Percentiles rank a stretch among this genome's conserved stretches.
phyloP scores from a whole-genome alignment of 1,284 basidiomycete species.

The Papiliotrema laurentii region DNA sequence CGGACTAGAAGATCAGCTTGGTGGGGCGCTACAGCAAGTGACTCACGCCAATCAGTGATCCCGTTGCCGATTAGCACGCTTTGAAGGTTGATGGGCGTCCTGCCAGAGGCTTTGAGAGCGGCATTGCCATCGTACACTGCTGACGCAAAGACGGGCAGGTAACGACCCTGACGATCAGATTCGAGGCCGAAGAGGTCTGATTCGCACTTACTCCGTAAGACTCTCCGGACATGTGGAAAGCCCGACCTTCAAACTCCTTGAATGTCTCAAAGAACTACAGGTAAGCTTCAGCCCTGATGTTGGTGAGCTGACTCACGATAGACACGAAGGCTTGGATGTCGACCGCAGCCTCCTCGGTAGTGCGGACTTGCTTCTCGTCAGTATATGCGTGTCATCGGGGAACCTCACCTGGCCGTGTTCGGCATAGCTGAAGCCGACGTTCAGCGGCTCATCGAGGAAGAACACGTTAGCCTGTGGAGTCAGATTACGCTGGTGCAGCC shows the following conservation, averaged over 20 bases:
- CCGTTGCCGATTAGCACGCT: conserved; percentile 73
- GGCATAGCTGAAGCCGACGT: conserved; percentile 64
- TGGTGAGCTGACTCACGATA: conserved; percentile 45
- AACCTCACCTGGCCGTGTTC: conserved; percentile 57
- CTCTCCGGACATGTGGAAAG: conserved; percentile 66
- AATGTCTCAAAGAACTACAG: conserved; percentile 65
- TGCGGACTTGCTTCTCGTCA: conserved; percentile 52
- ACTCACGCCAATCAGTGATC: conserved; percentile 48
- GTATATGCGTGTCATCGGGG: background rate
- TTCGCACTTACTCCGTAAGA: conserved; percentile 36
- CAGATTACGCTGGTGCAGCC: background rate
- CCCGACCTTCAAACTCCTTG: conserved; percentile 58
- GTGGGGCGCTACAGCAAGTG: background rate
- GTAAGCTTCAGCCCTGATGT: background rate
- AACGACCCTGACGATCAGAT: conserved; percentile 58
- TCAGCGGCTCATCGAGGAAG: conserved; percentile 52
- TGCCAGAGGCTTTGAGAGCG: conserved; percentile 55
- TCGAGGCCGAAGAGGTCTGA: background rate
- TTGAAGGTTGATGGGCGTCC: conserved; percentile 69
- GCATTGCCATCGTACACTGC: conserved; percentile 75
- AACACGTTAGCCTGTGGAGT: conserved; percentile 40
- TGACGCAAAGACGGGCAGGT: conserved; percentile 75
- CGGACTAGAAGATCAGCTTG: conserved; percentile 13
- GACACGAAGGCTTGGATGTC: conserved; percentile 66
- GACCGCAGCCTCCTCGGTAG: conserved; percentile 65